phyloP scores from a whole-genome alignment of 1,284 basidiomycete species.

The Irpex sp. region DNA sequence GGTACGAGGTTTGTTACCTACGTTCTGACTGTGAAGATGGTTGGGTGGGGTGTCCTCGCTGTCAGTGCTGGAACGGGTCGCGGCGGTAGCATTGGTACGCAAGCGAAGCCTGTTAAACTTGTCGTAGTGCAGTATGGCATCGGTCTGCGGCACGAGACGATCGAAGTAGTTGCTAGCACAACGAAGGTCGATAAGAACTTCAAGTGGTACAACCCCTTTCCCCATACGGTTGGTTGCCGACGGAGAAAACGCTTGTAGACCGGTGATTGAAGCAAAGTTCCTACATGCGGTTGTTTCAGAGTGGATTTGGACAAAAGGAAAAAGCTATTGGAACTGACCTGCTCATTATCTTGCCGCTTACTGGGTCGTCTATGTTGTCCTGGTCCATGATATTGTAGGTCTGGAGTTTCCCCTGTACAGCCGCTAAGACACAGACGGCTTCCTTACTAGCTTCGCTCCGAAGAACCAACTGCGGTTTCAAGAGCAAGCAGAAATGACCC shows the following conservation, averaged over 20 bases:
- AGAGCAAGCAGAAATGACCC: slow-evolving; percentile 76
- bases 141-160: slow-evolving; percentile 85
- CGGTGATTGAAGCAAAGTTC: slow-evolving; percentile 36
- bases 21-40: slow-evolving; percentile 80
- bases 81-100: slow-evolving; percentile 62
- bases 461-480: slow-evolving; percentile 90
- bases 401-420: slow-evolving; percentile 79
- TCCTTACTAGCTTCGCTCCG: slow-evolving; percentile 58
- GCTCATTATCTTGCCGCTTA: slow-evolving; percentile 83
- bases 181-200: slow-evolving; percentile 81
- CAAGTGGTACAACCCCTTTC: slow-evolving; percentile 70
- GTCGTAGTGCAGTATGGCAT: slow-evolving; percentile 85
- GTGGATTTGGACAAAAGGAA: neutral
- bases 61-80: slow-evolving; percentile 28
- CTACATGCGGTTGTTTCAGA: slow-evolving; percentile 9
- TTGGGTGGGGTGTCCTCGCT: slow-evolving; percentile 37
- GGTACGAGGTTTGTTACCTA: slow-evolving; percentile 27
- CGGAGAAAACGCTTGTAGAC: slow-evolving; percentile 88
- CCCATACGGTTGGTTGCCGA: slow-evolving; percentile 33
- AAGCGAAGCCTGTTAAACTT: slow-evolving; percentile 91
- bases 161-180: slow-evolving; percentile 84
- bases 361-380: slow-evolving; percentile 74
- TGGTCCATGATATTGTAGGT: slow-evolving; percentile 81
- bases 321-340: slow-evolving; percentile 45
- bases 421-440: slow-evolving; percentile 73